Evolutionary conservation across 768 basidiomycete genomes (phyloP), one percentile per base, ranked within the genome.

Genomic region (Zangia roseola): DNA sequence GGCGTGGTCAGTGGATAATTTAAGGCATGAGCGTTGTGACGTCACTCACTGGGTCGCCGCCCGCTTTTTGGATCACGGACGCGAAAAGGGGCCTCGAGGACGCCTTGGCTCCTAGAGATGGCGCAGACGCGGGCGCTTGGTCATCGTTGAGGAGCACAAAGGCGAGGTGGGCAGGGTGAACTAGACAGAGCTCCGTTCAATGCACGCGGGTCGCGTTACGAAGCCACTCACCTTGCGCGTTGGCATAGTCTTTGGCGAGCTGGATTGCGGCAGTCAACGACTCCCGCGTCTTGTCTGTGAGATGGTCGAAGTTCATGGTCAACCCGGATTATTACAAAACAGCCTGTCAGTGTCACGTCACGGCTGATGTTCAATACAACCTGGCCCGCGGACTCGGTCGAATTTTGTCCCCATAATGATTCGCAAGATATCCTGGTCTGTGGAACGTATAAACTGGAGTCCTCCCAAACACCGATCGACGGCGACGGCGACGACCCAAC

Each of bases 301-400:
- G 88, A 10, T 40, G 53, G 57, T 94, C 87, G 53, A 88, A 71
- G 69, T 81, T 81, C 51, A 75, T 72, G 28, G 35, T 10, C 10
- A 13, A 10, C 31, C 31, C 14, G 31, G 31, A 31, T 31, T 16
- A 31, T 31, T 31, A 5, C 17, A 17, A 17, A 20, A 40, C 13
- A 42, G 36, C 17, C 17, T 21, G 36, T 55, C 53, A 51, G 43
- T 6, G 54, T 50, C 50, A 56, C 43, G 24, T 35, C 17, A 6
- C 17, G 8, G 23, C 6, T 1, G 10, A 53, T 36, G 51, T 60
- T 78, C 57, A 82, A 91, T 67, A 95, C 93, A 1, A 68, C 72
- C n/a, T 85, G 81, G 60, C 92, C 92, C 10, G 94, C 93, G 19
- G 94, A 97, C 67, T 83, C 88, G 10, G 77, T 93, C 46, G 97